These are phyloP conservation scores for Chytriomyces confervae DNA, from an alignment of 192 early-diverging fungal species.

Conservation along the genomic window DNA sequence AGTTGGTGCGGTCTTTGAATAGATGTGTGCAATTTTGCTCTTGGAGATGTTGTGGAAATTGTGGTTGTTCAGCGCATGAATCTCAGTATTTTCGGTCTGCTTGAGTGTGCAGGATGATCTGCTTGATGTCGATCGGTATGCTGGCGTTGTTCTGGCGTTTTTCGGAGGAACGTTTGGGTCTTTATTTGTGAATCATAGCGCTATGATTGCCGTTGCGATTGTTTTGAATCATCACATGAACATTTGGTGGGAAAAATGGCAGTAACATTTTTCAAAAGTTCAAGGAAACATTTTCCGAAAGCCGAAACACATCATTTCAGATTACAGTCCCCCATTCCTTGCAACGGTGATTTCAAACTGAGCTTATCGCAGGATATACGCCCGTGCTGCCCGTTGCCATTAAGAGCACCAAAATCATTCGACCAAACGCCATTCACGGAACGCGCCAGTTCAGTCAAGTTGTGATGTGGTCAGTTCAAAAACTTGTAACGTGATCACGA, in stretches of 20 bases:
- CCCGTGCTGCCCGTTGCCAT: too few relatives aligned
- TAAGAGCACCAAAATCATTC: too few relatives aligned
- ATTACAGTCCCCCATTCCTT: too few relatives aligned
- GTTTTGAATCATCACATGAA: background rate
- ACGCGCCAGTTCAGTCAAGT: too few relatives aligned
- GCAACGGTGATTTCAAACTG: too few relatives aligned
- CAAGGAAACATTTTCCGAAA: too few relatives aligned
- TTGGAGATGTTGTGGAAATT: background rate
- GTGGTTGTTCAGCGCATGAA: background rate
- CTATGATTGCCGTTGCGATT: background rate
- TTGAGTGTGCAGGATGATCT: background rate
- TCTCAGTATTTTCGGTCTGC: background rate
- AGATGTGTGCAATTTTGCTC: background rate
- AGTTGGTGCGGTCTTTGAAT: background rate
- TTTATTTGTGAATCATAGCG: background rate
- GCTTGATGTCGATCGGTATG: background rate
- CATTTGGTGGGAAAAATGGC: background rate
- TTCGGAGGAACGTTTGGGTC: background rate
- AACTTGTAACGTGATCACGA: too few relatives aligned
- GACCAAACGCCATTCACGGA: too few relatives aligned
- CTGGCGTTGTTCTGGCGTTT: background rate
- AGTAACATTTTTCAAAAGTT: background rate
- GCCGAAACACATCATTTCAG: too few relatives aligned
- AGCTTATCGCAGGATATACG: too few relatives aligned
- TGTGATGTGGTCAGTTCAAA: too few relatives aligned